phyloP scores from a whole-genome alignment of 2,329 filamentous ascomycete genomes.

The Parafenestella ontariensis region DNA sequence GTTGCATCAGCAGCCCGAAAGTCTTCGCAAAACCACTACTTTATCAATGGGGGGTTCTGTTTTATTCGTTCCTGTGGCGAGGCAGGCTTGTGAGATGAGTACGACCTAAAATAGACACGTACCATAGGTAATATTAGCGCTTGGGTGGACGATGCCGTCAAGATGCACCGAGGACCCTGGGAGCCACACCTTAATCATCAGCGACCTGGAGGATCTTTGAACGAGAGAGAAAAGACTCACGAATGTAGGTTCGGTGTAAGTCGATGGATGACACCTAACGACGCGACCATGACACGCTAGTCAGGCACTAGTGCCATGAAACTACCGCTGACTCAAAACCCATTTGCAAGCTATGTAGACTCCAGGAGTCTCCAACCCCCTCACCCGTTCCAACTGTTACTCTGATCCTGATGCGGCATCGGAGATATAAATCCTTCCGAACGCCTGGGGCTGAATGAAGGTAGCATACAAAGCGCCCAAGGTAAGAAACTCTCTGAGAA shows the following conservation, averaged over 20 bases:
- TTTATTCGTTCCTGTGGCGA: not conserved
- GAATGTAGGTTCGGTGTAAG: not conserved
- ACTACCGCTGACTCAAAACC: too few species aligned
- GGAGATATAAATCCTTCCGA: too few species aligned
- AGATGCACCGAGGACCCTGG: not conserved
- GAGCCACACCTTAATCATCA: not conserved
- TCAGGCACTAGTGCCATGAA: not conserved
- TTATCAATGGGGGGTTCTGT: not conserved
- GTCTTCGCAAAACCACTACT: not conserved
- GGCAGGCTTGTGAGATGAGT: not conserved
- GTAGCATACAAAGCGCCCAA: too few species aligned
- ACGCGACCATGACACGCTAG: not conserved
- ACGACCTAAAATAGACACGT: too few species aligned
- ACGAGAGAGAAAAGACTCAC: not conserved
- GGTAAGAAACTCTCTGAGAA: too few species aligned
- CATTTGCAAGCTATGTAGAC: too few species aligned
- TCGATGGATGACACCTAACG: too few species aligned
- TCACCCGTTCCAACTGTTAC: too few species aligned
- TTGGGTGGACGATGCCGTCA: not conserved
- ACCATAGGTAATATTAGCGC: not conserved
- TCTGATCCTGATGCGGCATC: too few species aligned
- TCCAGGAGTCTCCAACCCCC: too few species aligned
- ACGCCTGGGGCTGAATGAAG: too few species aligned
- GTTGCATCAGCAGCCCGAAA: not conserved
- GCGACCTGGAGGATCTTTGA: not conserved